These are phyloP conservation scores for Leccinellum rugosiceps DNA, from an alignment of 768 basidiomycete genomes.

Conservation along the genomic window DNA sequence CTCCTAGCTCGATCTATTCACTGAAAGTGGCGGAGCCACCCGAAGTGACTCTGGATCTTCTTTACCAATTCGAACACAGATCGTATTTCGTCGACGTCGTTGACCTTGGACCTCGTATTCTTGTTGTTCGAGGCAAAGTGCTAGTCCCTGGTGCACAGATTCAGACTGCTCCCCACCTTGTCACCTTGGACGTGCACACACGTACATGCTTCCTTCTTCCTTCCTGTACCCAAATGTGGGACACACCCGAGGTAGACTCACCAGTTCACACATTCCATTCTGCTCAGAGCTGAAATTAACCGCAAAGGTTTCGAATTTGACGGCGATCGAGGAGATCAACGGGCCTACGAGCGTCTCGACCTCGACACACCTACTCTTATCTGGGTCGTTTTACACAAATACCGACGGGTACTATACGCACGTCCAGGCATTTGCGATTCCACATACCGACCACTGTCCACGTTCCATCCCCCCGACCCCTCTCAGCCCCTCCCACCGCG, in stretches of 20 bases:
- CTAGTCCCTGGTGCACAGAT: neutral
- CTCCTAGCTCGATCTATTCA: constrained; percentile 7
- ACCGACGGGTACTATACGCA: constrained; percentile 1
- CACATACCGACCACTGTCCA: neutral
- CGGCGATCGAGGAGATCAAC: neutral
- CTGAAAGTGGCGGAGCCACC: constrained; percentile 1
- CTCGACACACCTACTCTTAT: constrained; percentile 18
- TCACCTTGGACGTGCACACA: constrained; percentile 19
- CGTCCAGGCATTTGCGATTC: constrained; percentile 15
- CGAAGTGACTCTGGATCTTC: constrained; percentile 7
- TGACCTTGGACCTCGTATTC: constrained; percentile 15
- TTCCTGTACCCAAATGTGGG: neutral
- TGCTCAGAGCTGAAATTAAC: neutral
- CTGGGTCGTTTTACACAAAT: neutral
- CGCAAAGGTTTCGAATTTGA: constrained; percentile 1
- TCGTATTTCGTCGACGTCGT: neutral
- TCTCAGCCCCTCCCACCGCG: constrained; percentile 10
- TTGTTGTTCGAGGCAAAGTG: constrained; percentile 3
- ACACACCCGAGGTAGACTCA: constrained; percentile 2
- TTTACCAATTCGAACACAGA: constrained; percentile 10
- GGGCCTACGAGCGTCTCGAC: constrained; percentile 12
- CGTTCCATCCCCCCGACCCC: neutral
- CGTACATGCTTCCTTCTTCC: constrained; percentile 2
- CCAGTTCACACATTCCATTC: neutral
- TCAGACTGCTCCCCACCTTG: neutral